Evolutionary conservation across 306 rosid species (phyloP), one percentile per base, ranked within the genome.

Genomic region (Begonia peltatifolia): DNA sequence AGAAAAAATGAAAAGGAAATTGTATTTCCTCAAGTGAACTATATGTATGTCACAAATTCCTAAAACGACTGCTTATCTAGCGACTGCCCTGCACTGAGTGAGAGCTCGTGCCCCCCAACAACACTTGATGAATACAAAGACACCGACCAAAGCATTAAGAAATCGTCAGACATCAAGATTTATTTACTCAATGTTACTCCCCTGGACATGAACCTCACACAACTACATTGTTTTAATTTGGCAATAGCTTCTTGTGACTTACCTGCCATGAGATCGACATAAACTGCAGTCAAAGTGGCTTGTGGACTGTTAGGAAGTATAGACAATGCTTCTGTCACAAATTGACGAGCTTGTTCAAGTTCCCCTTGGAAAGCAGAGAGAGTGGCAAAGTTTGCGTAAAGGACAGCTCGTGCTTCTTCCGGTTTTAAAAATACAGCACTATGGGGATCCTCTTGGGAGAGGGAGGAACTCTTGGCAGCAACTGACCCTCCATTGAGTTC

Each of bases 11-110:
- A 60, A 64, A 67, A 62, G 57, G 55, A 61, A 83, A 83, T 60
- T 66, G 76, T 83, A 77, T 92, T 92, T 69, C 79, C 93, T 92
- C 87, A 92, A 78, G 71, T 75, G 93, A 87, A 79, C 87, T 87
- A 75, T 79, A 86, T 79, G 53, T 75, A 92, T 83, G 94, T 68
- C 84, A 87, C 96, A 83, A 72, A 79, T 83, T 88, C 96, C 74
- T 74, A 69, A 63, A 72, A 63, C 79, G 83, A 82, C 74, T 82
- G 65, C 71, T 77, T 79, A 72, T 71, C 93, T 87, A 83, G 74
- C 77, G 68, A 70, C 82, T 83, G 78, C 71, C 87, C 78, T 68
- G 62, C 41, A 68, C 81, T 66, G 80, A 68, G 68, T 57, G 63
- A 58, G 83, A 72, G 52, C 58, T 74, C 46, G 35, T 3, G 35